Conservation (phyloP, 106 monocot species). For the Xerophyta viscosa region DNA sequence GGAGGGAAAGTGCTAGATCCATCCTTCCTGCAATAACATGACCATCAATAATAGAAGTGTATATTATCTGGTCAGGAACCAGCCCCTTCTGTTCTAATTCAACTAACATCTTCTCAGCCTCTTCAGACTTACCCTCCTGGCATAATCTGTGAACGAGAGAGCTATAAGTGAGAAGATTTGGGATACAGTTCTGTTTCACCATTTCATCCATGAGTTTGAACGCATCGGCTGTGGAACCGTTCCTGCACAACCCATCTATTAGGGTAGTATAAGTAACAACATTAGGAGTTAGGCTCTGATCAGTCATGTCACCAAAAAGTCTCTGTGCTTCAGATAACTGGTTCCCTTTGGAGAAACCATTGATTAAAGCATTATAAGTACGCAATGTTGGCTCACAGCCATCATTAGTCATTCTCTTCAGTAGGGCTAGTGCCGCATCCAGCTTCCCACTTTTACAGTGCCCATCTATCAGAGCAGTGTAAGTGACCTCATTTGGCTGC, state of each 20-base stretch:
- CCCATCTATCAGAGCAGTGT: conserved; percentile 66
- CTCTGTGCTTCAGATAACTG: conserved; percentile 36
- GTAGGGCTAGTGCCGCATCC: conserved; percentile 43
- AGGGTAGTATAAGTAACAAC: conserved; percentile 73
- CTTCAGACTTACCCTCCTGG: conserved; percentile 50
- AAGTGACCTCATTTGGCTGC: conserved; percentile 58
- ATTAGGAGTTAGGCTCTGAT: conserved; percentile 43
- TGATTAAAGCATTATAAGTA: conserved; percentile 69
- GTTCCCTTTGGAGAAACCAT: conserved; percentile 57
- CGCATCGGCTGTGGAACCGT: conserved; percentile 41
- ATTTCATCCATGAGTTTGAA: conserved; percentile 54
- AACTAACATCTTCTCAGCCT: conserved; percentile 51
- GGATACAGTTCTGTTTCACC: conserved; percentile 28
- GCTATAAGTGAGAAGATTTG: conserved; percentile 68
- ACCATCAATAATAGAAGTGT: conserved; percentile 63
- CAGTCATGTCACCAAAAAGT: conserved; percentile 30
- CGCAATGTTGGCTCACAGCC: conserved; percentile 49
- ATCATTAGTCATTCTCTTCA: conserved; percentile 42
- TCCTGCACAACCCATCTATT: conserved; percentile 67
- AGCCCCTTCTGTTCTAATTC: conserved; percentile 43
- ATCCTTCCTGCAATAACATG: conserved; percentile 36
- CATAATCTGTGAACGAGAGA: conserved; percentile 68
- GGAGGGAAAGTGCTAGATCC: conserved; percentile 49
- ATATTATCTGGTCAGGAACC: conserved; percentile 48
- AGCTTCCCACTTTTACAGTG: conserved; percentile 62